Conservation (phyloP, 345 rosid genomes). For the Populus nigra region DNA sequence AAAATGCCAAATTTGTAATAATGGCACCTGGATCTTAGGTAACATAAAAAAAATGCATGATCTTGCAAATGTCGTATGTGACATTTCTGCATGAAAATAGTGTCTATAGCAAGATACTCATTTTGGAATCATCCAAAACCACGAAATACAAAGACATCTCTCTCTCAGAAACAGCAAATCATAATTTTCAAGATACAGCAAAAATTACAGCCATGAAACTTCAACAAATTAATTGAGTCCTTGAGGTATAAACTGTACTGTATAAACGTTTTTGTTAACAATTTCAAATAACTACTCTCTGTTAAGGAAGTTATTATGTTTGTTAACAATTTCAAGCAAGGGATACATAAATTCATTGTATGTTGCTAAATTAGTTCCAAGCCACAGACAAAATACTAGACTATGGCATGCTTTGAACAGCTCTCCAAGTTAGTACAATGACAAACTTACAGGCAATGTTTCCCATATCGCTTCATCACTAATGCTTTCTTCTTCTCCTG, state of each 20-base stretch:
- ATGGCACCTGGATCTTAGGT: not conserved
- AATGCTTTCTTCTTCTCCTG: slow-evolving; percentile 87
- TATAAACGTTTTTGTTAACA: not conserved
- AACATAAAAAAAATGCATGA: not conserved
- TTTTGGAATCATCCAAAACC: not conserved
- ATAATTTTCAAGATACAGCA: not conserved
- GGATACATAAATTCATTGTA: not conserved
- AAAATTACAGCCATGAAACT: not conserved
- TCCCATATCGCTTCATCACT: slow-evolving; percentile 96
- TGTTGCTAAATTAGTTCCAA: not conserved
- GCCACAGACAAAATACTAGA: not conserved
- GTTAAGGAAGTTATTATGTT: not conserved
- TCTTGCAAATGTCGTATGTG: not conserved
- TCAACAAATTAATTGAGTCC: not conserved
- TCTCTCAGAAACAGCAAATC: not conserved
- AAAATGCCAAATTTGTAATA: not conserved
- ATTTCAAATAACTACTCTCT: not conserved
- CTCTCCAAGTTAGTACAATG: slow-evolving; percentile 1
- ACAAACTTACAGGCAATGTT: slow-evolving; percentile 80
- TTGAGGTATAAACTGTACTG: not conserved
- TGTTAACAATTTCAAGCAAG: not conserved
- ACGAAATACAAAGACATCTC: not conserved
- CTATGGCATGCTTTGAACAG: not conserved
- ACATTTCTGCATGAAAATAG: not conserved
- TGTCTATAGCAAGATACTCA: not conserved